Conservation (phyloP, 2,329 filamentous ascomycete species). For the Colletotrichum falcatum region DNA sequence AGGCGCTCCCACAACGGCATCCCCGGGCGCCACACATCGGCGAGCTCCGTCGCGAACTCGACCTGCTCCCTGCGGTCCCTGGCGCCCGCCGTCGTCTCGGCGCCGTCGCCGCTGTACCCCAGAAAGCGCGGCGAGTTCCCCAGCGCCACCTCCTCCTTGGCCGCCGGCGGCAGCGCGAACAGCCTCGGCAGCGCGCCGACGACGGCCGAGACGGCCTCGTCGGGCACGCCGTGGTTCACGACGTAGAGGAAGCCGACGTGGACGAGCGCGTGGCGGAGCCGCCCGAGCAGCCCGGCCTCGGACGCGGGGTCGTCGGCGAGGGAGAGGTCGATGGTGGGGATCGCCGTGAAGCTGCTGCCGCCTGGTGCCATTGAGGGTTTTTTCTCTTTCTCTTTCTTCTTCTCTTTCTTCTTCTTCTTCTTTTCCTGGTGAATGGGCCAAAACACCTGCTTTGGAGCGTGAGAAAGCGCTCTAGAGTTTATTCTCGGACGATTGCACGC, state of each 20-base stretch:
- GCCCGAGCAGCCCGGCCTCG: slow-evolving; percentile 52
- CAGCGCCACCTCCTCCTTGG: slow-evolving; percentile 57
- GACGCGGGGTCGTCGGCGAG: slow-evolving; percentile 51
- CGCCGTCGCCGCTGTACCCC: slow-evolving; percentile 67
- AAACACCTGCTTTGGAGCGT: not conserved
- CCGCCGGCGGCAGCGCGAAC: slow-evolving; percentile 54
- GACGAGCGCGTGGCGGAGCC: slow-evolving; percentile 60
- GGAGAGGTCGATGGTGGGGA: slow-evolving; percentile 64
- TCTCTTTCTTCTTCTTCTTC: too few relatives aligned
- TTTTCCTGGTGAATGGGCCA: not conserved
- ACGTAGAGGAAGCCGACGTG: slow-evolving; percentile 67
- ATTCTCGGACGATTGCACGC: not conserved
- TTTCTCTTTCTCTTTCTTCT: too few relatives aligned
- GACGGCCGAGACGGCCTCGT: slow-evolving; percentile 51
- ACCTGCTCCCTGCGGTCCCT: slow-evolving; percentile 68
- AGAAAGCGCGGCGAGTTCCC: slow-evolving; percentile 70
- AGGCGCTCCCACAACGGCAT: slow-evolving; percentile 56
- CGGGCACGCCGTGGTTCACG: slow-evolving; percentile 60
- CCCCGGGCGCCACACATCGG: slow-evolving; percentile 49
- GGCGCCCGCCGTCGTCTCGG: slow-evolving; percentile 66
- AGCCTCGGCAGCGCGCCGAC: slow-evolving; percentile 55
- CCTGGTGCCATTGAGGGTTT: slow-evolving; percentile 13
- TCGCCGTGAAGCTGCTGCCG: slow-evolving; percentile 49
- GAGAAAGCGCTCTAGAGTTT: too few relatives aligned
- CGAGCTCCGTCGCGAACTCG: slow-evolving; percentile 69